A percentile compares a stretch with the other conserved stretches of the same genome.
phyloP scores from a whole-genome alignment of 2,329 filamentous ascomycete genomes.

The Aspergillus floridensis region DNA sequence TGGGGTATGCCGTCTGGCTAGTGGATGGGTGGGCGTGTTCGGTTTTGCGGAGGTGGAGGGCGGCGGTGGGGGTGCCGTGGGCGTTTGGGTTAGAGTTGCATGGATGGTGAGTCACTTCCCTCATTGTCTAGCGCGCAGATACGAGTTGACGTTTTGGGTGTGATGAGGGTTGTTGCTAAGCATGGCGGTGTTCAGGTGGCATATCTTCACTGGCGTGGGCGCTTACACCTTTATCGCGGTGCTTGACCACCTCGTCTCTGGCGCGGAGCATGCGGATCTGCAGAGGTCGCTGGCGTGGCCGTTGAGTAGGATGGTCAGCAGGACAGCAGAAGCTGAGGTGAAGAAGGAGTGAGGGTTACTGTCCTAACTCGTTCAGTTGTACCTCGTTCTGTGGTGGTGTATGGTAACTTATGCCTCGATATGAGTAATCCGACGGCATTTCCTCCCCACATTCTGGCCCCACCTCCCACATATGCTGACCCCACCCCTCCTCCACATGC shows the following conservation, averaged over 20 bases:
- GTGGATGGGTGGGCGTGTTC: conserved; percentile 26
- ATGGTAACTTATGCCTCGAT: no score
- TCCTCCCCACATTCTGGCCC: neutral
- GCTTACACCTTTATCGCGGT: conserved; percentile 24
- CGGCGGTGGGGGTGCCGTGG: conserved; percentile 23
- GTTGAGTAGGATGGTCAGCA: no score
- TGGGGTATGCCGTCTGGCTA: conserved; percentile 24
- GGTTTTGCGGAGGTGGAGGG: conserved; percentile 17
- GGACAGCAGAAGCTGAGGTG: no score
- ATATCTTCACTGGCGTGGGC: conserved; percentile 23
- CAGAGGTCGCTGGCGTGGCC: conserved; percentile 20
- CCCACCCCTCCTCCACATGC: neutral
- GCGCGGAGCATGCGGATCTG: conserved; percentile 7
- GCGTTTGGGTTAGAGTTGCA: conserved; percentile 31
- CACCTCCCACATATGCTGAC: neutral
- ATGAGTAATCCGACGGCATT: no score
- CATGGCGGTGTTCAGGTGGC: conserved; percentile 13
- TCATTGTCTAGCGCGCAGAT: neutral
- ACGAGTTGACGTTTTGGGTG: no score
- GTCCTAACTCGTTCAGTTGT: no score
- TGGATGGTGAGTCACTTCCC: conserved; percentile 25
- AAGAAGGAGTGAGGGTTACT: no score
- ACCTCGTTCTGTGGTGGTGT: no score
- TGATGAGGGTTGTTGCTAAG: neutral
- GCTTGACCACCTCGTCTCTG: conserved; percentile 19